Base-by-base conservation (phyloP, 2,329 filamentous ascomycete genomes). In the Fonsecaea monophora region DNA sequence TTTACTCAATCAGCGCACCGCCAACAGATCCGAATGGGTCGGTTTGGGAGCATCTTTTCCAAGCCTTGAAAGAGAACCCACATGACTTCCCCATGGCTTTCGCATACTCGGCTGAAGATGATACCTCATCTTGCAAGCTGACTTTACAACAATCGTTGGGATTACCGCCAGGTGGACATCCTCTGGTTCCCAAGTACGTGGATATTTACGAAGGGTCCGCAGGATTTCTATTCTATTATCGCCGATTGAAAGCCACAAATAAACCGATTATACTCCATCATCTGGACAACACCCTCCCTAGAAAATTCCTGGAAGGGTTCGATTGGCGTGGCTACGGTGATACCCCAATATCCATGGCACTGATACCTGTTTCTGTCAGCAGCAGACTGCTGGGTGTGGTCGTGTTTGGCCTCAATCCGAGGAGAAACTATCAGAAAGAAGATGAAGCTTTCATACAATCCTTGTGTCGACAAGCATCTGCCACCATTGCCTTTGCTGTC, bases 21-120 rank as follows among this genome's bases (percentile, higher is more conserved):
- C 80, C 0, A 76, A 80, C 54, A 4, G 53, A 56, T 35, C 78
- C 82, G 54, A 79, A 81, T 37, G 79, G 81, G 54, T 82, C 82
- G 30, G 83, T 84, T 71, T 85, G 83, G 83, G 73, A 75, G 30
- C 80, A 77, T 67, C 78, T 81, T 6, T 77, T 85, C 3, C 76
- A 82, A 66, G 77, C 82, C 64, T 74, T 85, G 4, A 79, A 78
- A 25, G 74, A 77, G 1, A 82, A 82, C 70, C 77, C 77, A 25
- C 82, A 83, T 65, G 84, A 86, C 65, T 80, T 85, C 15, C 84
- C 84, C 2, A 74, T 86, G 54, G 83, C 82, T 4, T 80, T 85
- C 61, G 75, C 85, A 4, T 86, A 86, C 68, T 83, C 82, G 1
- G 80, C 84, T n/a, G 76, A 80, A 4, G 77, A 81, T 32, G 79